Evolutionary conservation across 495 filamentous ascomycete species (phyloP).

Genomic region (Aspergillus mulundensis): DNA sequence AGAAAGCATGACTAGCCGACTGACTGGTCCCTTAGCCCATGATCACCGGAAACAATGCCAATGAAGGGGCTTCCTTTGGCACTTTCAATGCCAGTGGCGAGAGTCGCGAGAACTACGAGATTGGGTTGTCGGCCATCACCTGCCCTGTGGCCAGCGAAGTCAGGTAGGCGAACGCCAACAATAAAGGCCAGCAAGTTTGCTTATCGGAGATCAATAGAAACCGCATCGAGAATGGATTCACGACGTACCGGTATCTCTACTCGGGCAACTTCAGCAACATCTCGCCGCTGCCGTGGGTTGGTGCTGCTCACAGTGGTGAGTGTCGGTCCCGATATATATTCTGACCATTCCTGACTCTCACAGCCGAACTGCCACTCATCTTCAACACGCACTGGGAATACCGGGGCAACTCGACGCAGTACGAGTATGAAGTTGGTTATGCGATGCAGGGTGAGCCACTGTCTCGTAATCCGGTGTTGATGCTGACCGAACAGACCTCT

Average conservation of each 20-base stretch:
- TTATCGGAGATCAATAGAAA: too few relatives aligned
- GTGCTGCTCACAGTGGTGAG: conserved; percentile 1
- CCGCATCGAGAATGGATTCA: background rate
- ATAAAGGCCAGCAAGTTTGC: too few relatives aligned
- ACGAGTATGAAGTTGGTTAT: conserved; percentile 18
- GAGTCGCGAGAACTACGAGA: conserved; percentile 1
- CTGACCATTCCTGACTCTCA: too few relatives aligned
- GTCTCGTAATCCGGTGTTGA: background rate
- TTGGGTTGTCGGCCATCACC: conserved; percentile 9
- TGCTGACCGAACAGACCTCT: too few relatives aligned
- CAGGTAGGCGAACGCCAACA: too few relatives aligned
- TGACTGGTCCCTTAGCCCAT: conserved; percentile 6
- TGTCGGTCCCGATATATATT: too few relatives aligned
- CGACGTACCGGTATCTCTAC: conserved; percentile 10
- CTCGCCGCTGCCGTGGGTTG: conserved; percentile 5
- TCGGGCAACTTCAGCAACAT: conserved; percentile 10
- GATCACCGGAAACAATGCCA: conserved; percentile 17
- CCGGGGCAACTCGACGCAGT: conserved; percentile 10
- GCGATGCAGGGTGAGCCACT: too few relatives aligned
- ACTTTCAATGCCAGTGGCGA: conserved; percentile 16
- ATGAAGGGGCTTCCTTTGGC: conserved; percentile 18
- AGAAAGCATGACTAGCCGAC: background rate
- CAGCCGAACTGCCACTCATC: conserved; percentile 2
- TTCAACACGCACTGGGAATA: conserved; percentile 8
- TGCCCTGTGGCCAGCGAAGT: conserved; percentile 14